Conservation (phyloP, 2,329 filamentous ascomycete genomes). For the Aspergillus vadensis region DNA sequence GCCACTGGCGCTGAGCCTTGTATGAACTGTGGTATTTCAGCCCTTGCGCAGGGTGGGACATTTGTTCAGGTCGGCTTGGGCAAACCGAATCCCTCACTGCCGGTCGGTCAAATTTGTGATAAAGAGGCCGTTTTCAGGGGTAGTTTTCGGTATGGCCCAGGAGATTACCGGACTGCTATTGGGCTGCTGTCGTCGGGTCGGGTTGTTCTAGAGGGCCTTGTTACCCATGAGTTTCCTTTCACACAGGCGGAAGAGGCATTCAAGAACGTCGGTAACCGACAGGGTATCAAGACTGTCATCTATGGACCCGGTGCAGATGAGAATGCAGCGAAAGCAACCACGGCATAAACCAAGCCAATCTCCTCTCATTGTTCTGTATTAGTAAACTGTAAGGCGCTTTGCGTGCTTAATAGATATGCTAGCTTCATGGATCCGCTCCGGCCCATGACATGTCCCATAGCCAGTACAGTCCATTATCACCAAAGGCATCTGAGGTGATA, state of each 20-base stretch:
- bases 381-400: not conserved
- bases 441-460: constrained; percentile 33
- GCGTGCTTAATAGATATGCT: not conserved
- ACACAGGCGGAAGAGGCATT: constrained; percentile 80
- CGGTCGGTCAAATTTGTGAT: constrained; percentile 75
- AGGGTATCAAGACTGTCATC: constrained; percentile 52
- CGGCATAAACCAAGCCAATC: not conserved
- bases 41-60: constrained; percentile 66
- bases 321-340: constrained; percentile 14
- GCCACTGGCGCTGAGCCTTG: constrained; percentile 73
- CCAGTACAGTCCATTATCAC: constrained; percentile 30
- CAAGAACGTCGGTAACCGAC: constrained; percentile 75
- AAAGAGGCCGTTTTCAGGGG: constrained; percentile 85
- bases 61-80: constrained; percentile 88
- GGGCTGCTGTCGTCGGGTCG: constrained; percentile 63
- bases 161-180: constrained; percentile 80
- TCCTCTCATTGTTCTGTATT: not conserved
- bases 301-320: constrained; percentile 32
- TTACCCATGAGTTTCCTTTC: constrained; percentile 74
- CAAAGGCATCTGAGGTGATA: too few relatives aligned
- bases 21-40: constrained; percentile 70
- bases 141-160: constrained; percentile 81
- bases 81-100: constrained; percentile 67
- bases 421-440: constrained; percentile 13
- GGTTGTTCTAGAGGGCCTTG: constrained; percentile 74